phyloP scores from a whole-genome alignment of 306 rosid species.

The Glycine tomentella region DNA sequence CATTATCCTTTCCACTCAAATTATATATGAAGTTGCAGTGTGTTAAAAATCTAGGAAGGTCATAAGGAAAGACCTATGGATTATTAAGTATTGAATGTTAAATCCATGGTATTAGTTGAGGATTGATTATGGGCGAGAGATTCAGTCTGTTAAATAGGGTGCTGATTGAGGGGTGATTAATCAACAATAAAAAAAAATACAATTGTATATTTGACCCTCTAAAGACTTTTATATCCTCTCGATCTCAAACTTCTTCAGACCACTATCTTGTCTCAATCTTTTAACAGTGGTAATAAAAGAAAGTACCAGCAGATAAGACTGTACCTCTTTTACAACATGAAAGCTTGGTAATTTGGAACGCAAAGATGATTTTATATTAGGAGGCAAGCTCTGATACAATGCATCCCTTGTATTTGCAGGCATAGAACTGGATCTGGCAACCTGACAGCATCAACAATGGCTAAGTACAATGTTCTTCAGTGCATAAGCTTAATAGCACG shows the following conservation, averaged over 20 bases:
- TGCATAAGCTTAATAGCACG: conserved; percentile 11
- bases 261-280: conserved; percentile 13
- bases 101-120: conserved; percentile 21
- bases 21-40: conserved; percentile 17
- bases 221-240: conserved; percentile 1
- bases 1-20: not conserved
- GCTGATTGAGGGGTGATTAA: conserved; percentile 18
- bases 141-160: not conserved
- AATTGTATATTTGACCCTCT: not conserved
- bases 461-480: conserved; percentile 39
- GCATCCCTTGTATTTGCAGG: conserved; percentile 81
- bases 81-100: not conserved
- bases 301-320: conserved; percentile 40
- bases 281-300: conserved; percentile 19
- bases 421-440: conserved; percentile 76
- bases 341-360: conserved; percentile 73
- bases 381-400: conserved; percentile 86
- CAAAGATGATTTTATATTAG: conserved; percentile 69
- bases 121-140: conserved; percentile 8
- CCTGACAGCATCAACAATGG: conserved; percentile 58
- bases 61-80: conserved; percentile 6
- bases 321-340: conserved; percentile 68
- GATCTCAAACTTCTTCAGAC: conserved; percentile 6
- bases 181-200: not conserved
- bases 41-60: conserved; percentile 23